Evolutionary conservation across 2,329 filamentous ascomycete species (phyloP).

Genomic region (Teratosphaeria nubilosa): DNA sequence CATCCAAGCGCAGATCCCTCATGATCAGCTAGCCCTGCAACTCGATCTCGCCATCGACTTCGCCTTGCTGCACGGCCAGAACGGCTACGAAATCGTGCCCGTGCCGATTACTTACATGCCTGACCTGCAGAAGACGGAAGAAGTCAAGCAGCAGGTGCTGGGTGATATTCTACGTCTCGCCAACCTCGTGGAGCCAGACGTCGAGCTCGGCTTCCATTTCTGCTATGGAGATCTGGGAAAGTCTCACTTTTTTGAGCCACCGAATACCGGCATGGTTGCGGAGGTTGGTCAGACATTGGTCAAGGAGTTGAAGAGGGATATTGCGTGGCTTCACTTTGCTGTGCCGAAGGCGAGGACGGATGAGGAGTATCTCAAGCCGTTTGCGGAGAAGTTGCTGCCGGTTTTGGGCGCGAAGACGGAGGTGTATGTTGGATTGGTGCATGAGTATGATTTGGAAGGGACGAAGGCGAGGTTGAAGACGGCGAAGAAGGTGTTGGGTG

Average conservation of each 20-base stretch:
- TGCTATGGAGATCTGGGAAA: slow-evolving; percentile 35
- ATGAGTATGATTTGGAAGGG: slow-evolving; percentile 27
- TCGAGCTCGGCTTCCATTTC: slow-evolving; percentile 32
- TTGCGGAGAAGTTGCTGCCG: slow-evolving; percentile 20
- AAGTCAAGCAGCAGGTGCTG: slow-evolving; percentile 22
- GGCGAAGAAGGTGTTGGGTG: slow-evolving; percentile 17
- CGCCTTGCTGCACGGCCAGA: slow-evolving; percentile 11
- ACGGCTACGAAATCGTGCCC: neutral
- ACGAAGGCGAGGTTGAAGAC: slow-evolving; percentile 25
- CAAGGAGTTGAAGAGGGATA: slow-evolving; percentile 10
- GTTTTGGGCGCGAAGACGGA: slow-evolving; percentile 12
- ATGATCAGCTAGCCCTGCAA: slow-evolving; percentile 18
- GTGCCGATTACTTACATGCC: neutral
- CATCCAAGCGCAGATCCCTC: slow-evolving; percentile 13
- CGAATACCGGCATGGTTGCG: slow-evolving; percentile 17
- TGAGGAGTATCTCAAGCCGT: slow-evolving; percentile 26
- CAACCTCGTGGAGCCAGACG: slow-evolving; percentile 16
- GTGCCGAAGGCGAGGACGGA: slow-evolving; percentile 30
- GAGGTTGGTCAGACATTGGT: slow-evolving; percentile 25
- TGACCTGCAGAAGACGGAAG: slow-evolving; percentile 17
- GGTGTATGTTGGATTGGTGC: slow-evolving; percentile 29
- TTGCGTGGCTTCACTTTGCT: slow-evolving; percentile 33
- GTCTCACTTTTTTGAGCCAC: slow-evolving; percentile 31
- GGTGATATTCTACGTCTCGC: slow-evolving; percentile 18
- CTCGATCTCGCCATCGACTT: slow-evolving; percentile 18